A percentile compares a stretch with the other conserved stretches of the same genome.
Conservation (phyloP, 176 grass and related monocot genomes). For the Guadua angustifolia region DNA sequence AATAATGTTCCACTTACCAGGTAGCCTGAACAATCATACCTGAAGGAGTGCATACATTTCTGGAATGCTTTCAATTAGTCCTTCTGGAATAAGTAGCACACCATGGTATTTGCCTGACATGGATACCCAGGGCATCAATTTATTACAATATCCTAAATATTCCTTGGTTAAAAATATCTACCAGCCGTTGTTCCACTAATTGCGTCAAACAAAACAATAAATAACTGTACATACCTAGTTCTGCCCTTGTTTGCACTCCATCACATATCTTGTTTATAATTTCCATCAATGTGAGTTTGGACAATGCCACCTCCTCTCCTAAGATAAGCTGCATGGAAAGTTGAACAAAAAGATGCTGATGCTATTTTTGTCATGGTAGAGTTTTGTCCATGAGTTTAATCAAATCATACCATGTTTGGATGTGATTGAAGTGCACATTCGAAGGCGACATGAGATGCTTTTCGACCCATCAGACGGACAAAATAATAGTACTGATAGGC, state of each 20-base stretch:
- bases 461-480: constrained; percentile 73
- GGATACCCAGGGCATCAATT: background rate
- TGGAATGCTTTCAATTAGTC: constrained; percentile 74
- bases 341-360: background rate
- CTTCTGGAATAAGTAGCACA: constrained; percentile 77
- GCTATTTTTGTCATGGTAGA: background rate
- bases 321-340: constrained; percentile 60
- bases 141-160: background rate
- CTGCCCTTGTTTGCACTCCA: constrained; percentile 74
- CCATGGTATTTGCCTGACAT: constrained; percentile 73
- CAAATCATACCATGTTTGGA: constrained; percentile 72
- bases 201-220: background rate
- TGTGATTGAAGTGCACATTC: constrained; percentile 84
- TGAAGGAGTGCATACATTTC: constrained; percentile 81
- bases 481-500: constrained; percentile 73
- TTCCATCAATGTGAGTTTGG: constrained; percentile 78
- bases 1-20: background rate
- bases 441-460: constrained; percentile 72
- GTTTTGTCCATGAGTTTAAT: background rate
- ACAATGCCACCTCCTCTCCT: constrained; percentile 76
- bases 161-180: background rate
- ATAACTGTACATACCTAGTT: constrained; percentile 53
- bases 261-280: constrained; percentile 75
- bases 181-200: background rate
- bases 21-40: constrained; percentile 45